Conservation (phyloP, 2,329 filamentous ascomycete genomes). For the Epichloe coenophiala region DNA sequence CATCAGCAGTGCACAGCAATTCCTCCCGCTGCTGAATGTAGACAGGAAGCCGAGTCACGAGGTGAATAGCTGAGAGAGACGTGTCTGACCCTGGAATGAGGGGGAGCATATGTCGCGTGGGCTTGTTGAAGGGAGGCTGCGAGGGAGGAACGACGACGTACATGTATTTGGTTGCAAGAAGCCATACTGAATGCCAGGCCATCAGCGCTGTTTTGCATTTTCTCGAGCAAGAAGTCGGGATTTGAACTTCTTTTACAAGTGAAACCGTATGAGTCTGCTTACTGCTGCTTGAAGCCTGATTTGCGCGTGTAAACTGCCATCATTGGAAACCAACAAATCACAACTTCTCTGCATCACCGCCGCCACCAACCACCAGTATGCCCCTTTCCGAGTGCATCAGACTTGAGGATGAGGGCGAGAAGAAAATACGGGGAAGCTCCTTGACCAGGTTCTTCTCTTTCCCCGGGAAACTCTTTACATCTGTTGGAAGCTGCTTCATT, state of each 20-base stretch:
- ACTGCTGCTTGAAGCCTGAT: too few species aligned
- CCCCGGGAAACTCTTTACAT: background rate
- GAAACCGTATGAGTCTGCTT: background rate
- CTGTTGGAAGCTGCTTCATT: conserved; percentile 4
- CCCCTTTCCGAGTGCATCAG: conserved; percentile 1
- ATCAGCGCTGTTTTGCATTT: background rate
- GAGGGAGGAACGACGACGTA: background rate
- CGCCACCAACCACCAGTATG: background rate
- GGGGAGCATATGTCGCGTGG: background rate
- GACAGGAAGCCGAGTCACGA: background rate
- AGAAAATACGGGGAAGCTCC: conserved; percentile 6
- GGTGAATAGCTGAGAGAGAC: background rate
- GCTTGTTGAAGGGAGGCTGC: background rate
- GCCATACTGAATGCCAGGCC: background rate
- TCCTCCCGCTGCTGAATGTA: background rate
- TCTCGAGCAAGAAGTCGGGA: background rate
- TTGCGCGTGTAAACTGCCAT: too few species aligned
- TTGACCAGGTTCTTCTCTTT: background rate
- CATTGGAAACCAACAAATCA: too few species aligned
- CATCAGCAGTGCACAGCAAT: background rate
- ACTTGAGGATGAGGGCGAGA: conserved; percentile 25
- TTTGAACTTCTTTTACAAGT: background rate
- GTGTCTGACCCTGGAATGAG: conserved; percentile 2
- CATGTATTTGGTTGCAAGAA: background rate
- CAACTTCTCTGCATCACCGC: background rate